Conservation (phyloP, 768 basidiomycete species). For the Termitomyces titanicus region DNA sequence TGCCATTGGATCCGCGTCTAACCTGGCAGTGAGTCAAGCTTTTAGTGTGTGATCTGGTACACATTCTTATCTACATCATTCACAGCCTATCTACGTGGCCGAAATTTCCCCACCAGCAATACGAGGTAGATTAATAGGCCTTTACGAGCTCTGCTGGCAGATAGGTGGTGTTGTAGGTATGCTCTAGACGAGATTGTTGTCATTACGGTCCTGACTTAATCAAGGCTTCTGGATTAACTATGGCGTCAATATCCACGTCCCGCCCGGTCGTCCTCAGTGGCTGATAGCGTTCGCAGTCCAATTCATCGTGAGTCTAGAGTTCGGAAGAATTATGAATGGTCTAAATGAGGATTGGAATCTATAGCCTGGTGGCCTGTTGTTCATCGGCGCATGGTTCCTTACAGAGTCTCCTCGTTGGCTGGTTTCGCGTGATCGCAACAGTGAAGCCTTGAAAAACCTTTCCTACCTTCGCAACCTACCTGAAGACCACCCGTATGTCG, state of each 20-base stretch:
- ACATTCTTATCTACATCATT: neutral
- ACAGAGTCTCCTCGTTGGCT: conserved; percentile 36
- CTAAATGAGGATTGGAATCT: neutral
- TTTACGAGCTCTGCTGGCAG: conserved; percentile 48
- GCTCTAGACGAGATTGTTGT: conserved; percentile 7
- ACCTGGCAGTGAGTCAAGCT: conserved; percentile 23
- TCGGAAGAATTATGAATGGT: neutral
- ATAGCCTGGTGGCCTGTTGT: conserved; percentile 31
- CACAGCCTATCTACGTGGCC: conserved; percentile 37
- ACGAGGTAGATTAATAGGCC: conserved; percentile 43
- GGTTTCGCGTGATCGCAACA: conserved; percentile 30
- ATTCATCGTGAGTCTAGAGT: conserved; percentile 24
- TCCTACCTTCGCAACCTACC: conserved; percentile 29
- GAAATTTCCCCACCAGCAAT: conserved; percentile 43
- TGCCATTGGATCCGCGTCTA: conserved; percentile 34
- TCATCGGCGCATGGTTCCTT: conserved; percentile 28
- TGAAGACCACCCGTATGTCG: conserved; percentile 24
- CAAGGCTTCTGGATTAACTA: conserved; percentile 35
- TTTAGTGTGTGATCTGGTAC: neutral
- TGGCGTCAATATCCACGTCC: conserved; percentile 27
- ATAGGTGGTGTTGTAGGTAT: conserved; percentile 39
- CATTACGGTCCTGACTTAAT: neutral
- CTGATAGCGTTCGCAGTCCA: conserved; percentile 36
- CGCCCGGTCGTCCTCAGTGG: conserved; percentile 30
- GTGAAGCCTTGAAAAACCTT: conserved; percentile 28